A percentile compares a stretch with the other conserved stretches of the same genome.
Conservation (phyloP, 208 protist genomes). For the Lotmaria passim region DNA sequence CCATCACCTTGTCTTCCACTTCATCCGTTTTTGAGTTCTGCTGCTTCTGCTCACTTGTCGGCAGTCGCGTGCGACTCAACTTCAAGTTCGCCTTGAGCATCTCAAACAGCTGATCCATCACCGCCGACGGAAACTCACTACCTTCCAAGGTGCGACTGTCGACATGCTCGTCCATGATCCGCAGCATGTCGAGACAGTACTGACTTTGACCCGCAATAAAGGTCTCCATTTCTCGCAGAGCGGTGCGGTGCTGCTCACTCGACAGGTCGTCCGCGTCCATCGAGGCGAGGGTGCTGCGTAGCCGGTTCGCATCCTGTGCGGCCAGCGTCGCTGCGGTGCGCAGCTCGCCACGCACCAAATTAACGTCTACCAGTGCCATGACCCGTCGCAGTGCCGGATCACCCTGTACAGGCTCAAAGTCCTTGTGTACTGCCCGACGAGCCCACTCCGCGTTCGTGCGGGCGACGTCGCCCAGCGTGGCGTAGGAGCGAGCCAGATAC, state of each 20-base stretch:
- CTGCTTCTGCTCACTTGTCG: neutral
- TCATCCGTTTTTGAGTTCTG: neutral
- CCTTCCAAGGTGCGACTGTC: slow-evolving; percentile 46
- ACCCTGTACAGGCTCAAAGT: slow-evolving; percentile 71
- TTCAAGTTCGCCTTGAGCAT: slow-evolving; percentile 44
- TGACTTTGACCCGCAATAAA: slow-evolving; percentile 37
- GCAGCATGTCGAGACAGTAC: slow-evolving; percentile 42
- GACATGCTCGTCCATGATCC: slow-evolving; percentile 54
- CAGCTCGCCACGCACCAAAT: slow-evolving; percentile 68
- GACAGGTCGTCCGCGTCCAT: slow-evolving; percentile 26
- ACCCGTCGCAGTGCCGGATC: slow-evolving; percentile 56
- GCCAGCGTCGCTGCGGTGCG: slow-evolving; percentile 36
- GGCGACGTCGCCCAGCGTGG: slow-evolving; percentile 75
- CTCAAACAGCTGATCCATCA: slow-evolving; percentile 50
- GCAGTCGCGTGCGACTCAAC: slow-evolving; percentile 17
- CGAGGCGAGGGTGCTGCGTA: slow-evolving; percentile 24
- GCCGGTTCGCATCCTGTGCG: slow-evolving; percentile 38
- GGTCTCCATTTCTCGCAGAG: slow-evolving; percentile 36
- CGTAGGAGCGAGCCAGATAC: slow-evolving; percentile 76
- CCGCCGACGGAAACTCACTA: slow-evolving; percentile 44
- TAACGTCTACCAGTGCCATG: slow-evolving; percentile 69
- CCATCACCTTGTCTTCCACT: neutral
- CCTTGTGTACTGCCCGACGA: slow-evolving; percentile 48
- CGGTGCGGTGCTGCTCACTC: slow-evolving; percentile 12
- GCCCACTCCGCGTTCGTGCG: slow-evolving; percentile 71